phyloP scores from a whole-genome alignment of 1,139 yeast genomes.

The Sugiyamaella grinbergsii region DNA sequence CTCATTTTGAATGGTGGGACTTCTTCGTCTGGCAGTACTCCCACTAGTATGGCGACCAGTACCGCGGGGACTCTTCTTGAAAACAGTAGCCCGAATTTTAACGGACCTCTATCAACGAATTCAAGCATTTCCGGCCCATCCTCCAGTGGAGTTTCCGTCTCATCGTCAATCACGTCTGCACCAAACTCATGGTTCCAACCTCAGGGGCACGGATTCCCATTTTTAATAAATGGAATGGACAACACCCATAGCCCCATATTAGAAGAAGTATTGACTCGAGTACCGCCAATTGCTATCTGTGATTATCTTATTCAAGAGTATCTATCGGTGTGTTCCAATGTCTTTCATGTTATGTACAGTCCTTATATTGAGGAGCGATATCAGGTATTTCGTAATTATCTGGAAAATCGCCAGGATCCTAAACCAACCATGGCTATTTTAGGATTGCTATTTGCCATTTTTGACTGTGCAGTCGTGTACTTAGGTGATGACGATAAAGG shows the following conservation, averaged over 20 bases:
- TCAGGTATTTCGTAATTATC: slow-evolving; percentile 11
- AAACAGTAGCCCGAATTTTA: background rate
- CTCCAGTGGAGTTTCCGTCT: slow-evolving; percentile 4
- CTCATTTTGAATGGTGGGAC: slow-evolving; percentile 8
- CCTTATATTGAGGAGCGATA: slow-evolving; percentile 17
- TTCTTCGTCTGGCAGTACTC: background rate
- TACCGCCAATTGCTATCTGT: slow-evolving; percentile 21
- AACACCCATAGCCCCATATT: background rate
- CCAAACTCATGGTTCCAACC: slow-evolving; percentile 16
- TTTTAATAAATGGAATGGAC: background rate
- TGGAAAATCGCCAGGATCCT: slow-evolving; percentile 7
- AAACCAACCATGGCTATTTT: slow-evolving; percentile 11
- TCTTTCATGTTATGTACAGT: slow-evolving; percentile 20
- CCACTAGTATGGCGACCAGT: background rate
- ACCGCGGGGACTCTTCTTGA: background rate
- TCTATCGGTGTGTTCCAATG: slow-evolving; percentile 15
- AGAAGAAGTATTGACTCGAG: slow-evolving; percentile 8
- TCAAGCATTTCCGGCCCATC: background rate
- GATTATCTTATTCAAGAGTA: slow-evolving; percentile 20
- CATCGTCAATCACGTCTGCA: background rate
- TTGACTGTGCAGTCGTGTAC: slow-evolving; percentile 17
- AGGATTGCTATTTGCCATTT: slow-evolving; percentile 19
- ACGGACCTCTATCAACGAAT: background rate
- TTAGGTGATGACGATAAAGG: slow-evolving; percentile 18
- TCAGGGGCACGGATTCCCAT: slow-evolving; percentile 11